Percentiles rank a stretch among this genome's conserved stretches.
phyloP scores from a whole-genome alignment of 768 basidiomycete species.

The Pleurotus tuoliensis region DNA sequence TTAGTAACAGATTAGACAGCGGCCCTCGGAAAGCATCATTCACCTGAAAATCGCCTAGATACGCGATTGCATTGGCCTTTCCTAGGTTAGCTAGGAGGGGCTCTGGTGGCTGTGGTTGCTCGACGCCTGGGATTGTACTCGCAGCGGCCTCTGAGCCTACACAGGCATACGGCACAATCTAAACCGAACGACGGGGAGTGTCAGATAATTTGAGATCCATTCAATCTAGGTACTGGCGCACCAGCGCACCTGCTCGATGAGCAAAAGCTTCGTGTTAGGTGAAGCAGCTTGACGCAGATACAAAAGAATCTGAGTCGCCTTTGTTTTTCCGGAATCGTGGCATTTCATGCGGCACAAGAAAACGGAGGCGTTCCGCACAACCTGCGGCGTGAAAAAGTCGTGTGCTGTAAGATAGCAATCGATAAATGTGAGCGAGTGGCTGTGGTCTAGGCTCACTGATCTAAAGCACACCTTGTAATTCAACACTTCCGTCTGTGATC shows the following conservation, averaged over 20 bases:
- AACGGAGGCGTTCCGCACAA: constrained; percentile 20
- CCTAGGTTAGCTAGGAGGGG: constrained; percentile 24
- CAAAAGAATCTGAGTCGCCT: constrained; percentile 21
- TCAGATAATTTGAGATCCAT: too few relatives aligned
- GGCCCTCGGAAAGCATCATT: not conserved
- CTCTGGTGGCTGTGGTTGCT: constrained; percentile 13
- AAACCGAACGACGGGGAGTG: not conserved
- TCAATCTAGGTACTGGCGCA: not conserved
- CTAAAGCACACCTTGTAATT: constrained; percentile 20
- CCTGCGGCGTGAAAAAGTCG: constrained; percentile 28
- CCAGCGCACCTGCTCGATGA: constrained; percentile 18
- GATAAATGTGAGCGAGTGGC: not conserved
- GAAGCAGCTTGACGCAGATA: constrained; percentile 19
- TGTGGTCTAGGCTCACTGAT: too few relatives aligned
- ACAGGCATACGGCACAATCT: constrained; percentile 15
- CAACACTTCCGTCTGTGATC: constrained; percentile 18
- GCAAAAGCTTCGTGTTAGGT: constrained; percentile 18
- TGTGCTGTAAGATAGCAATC: constrained; percentile 15
- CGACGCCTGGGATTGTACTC: not conserved
- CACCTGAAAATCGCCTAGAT: constrained; percentile 23
- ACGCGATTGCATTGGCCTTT: constrained; percentile 14
- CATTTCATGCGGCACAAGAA: constrained; percentile 26
- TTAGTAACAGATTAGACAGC: not conserved
- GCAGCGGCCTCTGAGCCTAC: constrained; percentile 2
- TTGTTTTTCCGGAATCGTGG: constrained; percentile 27